Conservation (phyloP, 2,329 filamentous ascomycete genomes). For the Xylariales sp. region DNA sequence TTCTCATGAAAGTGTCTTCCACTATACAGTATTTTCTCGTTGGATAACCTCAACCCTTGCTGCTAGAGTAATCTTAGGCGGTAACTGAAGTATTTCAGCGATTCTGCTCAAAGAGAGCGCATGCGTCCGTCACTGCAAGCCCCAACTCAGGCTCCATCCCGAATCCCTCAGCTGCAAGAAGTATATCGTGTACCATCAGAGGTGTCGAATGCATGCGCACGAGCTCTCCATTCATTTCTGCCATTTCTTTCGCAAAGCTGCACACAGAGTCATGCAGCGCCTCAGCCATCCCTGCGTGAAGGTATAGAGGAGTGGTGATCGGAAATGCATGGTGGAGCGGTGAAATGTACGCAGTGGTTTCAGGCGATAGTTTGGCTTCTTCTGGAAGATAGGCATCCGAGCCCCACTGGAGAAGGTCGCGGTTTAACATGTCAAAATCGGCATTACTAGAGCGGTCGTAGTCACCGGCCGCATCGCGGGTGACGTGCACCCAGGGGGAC, state of each 20-base stretch:
- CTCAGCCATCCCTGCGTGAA: conserved; percentile 7
- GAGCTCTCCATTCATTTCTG: no score
- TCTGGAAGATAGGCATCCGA: conserved; percentile 9
- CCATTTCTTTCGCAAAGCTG: conserved; percentile 7
- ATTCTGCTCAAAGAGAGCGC: no score
- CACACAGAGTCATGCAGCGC: conserved; percentile 3
- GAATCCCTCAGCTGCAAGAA: no score
- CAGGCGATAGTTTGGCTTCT: conserved; percentile 4
- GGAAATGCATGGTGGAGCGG: conserved; percentile 11
- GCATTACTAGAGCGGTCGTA: conserved; percentile 1
- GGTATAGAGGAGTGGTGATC: conserved; percentile 7
- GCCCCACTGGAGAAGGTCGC: conserved; percentile 9
- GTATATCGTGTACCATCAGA: no score
- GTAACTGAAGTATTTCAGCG: no score
- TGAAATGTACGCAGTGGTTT: conserved; percentile 12
- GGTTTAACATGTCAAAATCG: conserved; percentile 1
- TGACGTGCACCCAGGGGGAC: conserved; percentile 15
- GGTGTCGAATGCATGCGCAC: no score
- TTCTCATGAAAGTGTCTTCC: no score
- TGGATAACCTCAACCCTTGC: no score
- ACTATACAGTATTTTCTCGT: no score
- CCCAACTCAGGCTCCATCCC: no score
- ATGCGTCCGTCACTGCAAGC: no score
- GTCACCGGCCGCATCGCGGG: conserved; percentile 7
- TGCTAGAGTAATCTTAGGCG: no score